Evolutionary conservation across 257 asterid species (phyloP).

Genomic region (Solanum microdontum): DNA sequence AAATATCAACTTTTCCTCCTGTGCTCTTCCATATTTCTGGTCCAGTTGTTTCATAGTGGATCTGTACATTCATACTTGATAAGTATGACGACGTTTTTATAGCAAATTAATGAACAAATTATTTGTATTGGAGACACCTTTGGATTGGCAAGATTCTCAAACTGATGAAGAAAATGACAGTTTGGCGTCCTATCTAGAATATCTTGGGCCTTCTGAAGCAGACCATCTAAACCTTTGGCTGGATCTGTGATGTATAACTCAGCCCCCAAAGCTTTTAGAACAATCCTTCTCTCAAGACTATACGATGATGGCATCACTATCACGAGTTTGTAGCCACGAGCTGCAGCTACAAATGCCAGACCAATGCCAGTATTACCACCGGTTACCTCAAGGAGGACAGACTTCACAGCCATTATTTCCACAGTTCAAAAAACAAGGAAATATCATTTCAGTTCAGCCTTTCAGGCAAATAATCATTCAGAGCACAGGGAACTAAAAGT

Average conservation of each 20-base stretch:
- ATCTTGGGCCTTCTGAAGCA: constrained; percentile 24
- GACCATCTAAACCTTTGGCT: constrained; percentile 21
- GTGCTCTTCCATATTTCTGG: constrained; percentile 38
- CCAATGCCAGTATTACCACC: constrained; percentile 45
- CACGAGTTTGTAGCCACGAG: constrained; percentile 32
- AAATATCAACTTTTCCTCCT: constrained; percentile 24
- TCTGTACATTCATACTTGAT: constrained; percentile 8
- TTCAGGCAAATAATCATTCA: background rate
- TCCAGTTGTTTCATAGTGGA: constrained; percentile 43
- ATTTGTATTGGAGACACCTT: constrained; percentile 9
- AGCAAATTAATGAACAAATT: background rate
- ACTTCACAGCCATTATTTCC: constrained; percentile 13
- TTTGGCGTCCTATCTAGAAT: constrained; percentile 23
- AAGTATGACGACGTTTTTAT: background rate
- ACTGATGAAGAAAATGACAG: constrained; percentile 22
- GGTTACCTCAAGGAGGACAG: constrained; percentile 31
- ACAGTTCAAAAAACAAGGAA: background rate
- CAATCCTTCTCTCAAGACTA: constrained; percentile 33
- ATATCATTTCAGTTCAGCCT: background rate
- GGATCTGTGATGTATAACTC: constrained; percentile 24
- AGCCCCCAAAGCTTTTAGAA: constrained; percentile 35
- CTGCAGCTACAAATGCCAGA: constrained; percentile 34
- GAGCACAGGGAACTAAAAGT: background rate
- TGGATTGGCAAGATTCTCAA: constrained; percentile 40
- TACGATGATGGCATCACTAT: constrained; percentile 26